These are phyloP conservation scores for Trypanosoma platydactyli DNA, from an alignment of 208 protist genomes.

Conservation along the genomic window DNA sequence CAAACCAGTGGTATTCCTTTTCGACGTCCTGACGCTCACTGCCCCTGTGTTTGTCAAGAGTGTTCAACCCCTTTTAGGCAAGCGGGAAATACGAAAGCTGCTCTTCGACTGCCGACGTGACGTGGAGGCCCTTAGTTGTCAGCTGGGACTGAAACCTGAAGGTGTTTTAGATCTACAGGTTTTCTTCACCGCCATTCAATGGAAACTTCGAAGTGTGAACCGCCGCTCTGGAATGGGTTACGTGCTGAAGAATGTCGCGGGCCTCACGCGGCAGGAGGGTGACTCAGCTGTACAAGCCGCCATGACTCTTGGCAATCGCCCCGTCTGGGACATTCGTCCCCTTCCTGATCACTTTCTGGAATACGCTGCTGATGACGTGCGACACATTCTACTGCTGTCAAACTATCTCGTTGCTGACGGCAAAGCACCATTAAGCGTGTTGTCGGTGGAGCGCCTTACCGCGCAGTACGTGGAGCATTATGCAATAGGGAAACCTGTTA, in stretches of 20 bases:
- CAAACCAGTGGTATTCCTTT: slow-evolving; percentile 65
- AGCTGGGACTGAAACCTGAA: slow-evolving; percentile 59
- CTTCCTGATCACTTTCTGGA: slow-evolving; percentile 85
- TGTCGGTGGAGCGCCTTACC: slow-evolving; percentile 65
- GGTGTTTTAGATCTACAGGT: slow-evolving; percentile 85
- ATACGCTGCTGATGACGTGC: slow-evolving; percentile 89
- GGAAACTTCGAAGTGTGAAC: slow-evolving; percentile 75
- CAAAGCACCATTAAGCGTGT: slow-evolving; percentile 21
- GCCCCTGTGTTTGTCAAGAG: slow-evolving; percentile 31
- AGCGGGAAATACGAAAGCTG: slow-evolving; percentile 60
- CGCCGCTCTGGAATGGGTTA: slow-evolving; percentile 84
- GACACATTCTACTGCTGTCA: slow-evolving; percentile 79
- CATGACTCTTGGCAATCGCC: slow-evolving; percentile 79
- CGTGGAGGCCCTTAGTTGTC: slow-evolving; percentile 82
- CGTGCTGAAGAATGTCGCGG: slow-evolving; percentile 74
- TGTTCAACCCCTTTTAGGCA: slow-evolving; percentile 39
- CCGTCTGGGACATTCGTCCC: slow-evolving; percentile 89
- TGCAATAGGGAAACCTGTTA: slow-evolving; percentile 52
- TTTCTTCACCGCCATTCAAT: slow-evolving; percentile 83
- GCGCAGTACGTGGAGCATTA: slow-evolving; percentile 82
- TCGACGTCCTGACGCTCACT: slow-evolving; percentile 81
- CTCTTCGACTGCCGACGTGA: slow-evolving; percentile 91
- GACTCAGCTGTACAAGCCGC: slow-evolving; percentile 81
- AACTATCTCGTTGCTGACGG: slow-evolving; percentile 27
- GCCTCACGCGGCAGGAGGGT: slow-evolving; percentile 65